Conservation (phyloP, 805 yeast genomes). For the Barnettozyma pratensis region DNA sequence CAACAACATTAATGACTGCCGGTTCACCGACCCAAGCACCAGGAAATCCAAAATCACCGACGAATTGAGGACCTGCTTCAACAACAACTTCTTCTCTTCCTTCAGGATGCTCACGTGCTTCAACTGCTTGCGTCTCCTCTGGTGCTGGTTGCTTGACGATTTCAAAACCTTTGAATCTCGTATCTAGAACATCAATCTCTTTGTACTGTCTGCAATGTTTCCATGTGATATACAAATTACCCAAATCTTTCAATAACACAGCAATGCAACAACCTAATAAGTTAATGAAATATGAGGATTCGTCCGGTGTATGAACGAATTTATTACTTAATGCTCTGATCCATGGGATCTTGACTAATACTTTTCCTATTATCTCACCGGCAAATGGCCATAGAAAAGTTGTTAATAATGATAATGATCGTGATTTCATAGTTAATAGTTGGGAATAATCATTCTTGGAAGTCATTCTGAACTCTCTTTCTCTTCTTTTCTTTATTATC, state of each 20-base stretch:
- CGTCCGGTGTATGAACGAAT: slow-evolving; percentile 32
- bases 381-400: slow-evolving; percentile 24
- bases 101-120: too few species aligned
- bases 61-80: too few species aligned
- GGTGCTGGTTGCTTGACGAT: neutral
- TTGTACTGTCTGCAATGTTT: slow-evolving; percentile 26
- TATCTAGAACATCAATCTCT: slow-evolving; percentile 18
- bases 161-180: slow-evolving; percentile 8
- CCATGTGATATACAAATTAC: slow-evolving; percentile 29
- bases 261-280: slow-evolving; percentile 30
- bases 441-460: slow-evolving; percentile 26
- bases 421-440: slow-evolving; percentile 19
- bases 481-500: slow-evolving; percentile 9
- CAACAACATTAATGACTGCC: too few species aligned
- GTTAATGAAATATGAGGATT: slow-evolving; percentile 29
- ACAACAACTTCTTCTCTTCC: too few species aligned
- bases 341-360: slow-evolving; percentile 21
- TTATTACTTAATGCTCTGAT: slow-evolving; percentile 20
- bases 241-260: slow-evolving; percentile 28
- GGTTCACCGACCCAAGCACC: too few species aligned
- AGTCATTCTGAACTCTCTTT: slow-evolving; percentile 26
- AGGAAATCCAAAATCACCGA: too few species aligned
- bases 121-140: too few species aligned
- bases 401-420: slow-evolving; percentile 15
- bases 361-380: slow-evolving; percentile 24